Evolutionary conservation across 2,329 filamentous ascomycete genomes (phyloP), one percentile per base, ranked within the genome.

Genomic region (Colletotrichum tamarilloi): DNA sequence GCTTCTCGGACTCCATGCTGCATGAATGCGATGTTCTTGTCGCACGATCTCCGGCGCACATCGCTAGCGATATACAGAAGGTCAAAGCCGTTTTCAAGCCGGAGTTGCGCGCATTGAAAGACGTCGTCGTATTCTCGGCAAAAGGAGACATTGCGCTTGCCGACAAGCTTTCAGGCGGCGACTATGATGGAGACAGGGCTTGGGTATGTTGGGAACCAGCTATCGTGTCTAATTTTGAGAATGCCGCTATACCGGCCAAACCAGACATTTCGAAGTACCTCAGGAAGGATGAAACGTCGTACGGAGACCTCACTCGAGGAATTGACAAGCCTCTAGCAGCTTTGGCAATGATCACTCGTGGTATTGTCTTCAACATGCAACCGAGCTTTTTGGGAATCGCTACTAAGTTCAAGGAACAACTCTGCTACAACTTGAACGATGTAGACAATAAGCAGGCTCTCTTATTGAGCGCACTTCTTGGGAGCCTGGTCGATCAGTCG

Each of bases 161-260:
- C 0, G 88, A 90, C 9, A 91, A 92, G 77, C 84, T 96, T 0
- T 94, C 93, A 1, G 94, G 94, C 0, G 94, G 94, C 0, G 94
- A 96, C 77, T 96, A 95, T 74, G 94, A 96, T 76, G 94, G 94
- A 0, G 94, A 97, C 74, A 87, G 84, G 19, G 90, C 93, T 5
- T 95, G 93, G 93, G 82, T 94, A 0, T 94, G 92, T 77, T 96
- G 92, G 92, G 93, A 95, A 35, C 83, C 85, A 0, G 81, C 83
- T 0, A 87, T 97, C 3, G 92, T 94, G 0, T 76, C 84, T 6
- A 90, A 90, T n/a, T 96, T 96, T 76, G 76, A 78, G 5, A 95
- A 93, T 71, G 89, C 90, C 0, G 83, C 86, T 0, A 80, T 87
- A 5, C 89, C 88, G 0, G 35, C 78, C 1, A 67, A 80, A 9